Base-by-base conservation (phyloP, 306 rosid species). In the Cicer bijugum region DNA sequence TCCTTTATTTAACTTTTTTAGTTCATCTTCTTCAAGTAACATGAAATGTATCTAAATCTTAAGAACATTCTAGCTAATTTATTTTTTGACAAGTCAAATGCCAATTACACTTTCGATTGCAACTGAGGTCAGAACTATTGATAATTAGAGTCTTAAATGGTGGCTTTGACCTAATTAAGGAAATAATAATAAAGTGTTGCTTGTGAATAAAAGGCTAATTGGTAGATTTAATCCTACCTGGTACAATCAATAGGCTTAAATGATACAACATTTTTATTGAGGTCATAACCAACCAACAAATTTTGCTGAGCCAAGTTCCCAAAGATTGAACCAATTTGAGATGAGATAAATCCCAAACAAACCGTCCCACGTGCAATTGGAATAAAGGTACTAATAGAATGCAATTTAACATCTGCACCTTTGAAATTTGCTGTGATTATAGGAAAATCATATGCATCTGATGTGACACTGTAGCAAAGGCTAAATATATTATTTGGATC, bases 211-310 rank as follows among this genome's bases (percentile, higher is more conserved):
- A 3, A 28, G 2, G 0, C 35, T 3, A 28, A 3, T 3, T 28
- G 5, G 35, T 28, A 28, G 0, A 28, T 3, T 28, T 4, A 28
- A 28, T 0, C 35, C 35, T 3, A 28, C 33, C 33, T 23, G 8
- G 78, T n/a, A 17, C 91, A 85, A 44, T 88, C 80, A 0, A 56
- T 33, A 1, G 87, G 82, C 81, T 78, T 87, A 58, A 92, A 92
- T 0, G 90, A 85, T 20, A 91, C 78, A 0, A 33, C 59, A 1
- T 46, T 68, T 7, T 48, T 20, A 14, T 37, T 12, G 0, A 57
- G 44, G 59, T 89, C 96, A 56, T 89, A 92, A 0, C 96, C 97
- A 14, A 86, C 83, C 71, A 81, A 40, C 60, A 86, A 64, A 48
- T 82, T 82, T 33, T 23, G 45, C 17, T 92, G 96, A 0, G 86